Base-by-base conservation (phyloP, 2,329 filamentous ascomycete genomes). In the Neofusicoccum parvum region DNA sequence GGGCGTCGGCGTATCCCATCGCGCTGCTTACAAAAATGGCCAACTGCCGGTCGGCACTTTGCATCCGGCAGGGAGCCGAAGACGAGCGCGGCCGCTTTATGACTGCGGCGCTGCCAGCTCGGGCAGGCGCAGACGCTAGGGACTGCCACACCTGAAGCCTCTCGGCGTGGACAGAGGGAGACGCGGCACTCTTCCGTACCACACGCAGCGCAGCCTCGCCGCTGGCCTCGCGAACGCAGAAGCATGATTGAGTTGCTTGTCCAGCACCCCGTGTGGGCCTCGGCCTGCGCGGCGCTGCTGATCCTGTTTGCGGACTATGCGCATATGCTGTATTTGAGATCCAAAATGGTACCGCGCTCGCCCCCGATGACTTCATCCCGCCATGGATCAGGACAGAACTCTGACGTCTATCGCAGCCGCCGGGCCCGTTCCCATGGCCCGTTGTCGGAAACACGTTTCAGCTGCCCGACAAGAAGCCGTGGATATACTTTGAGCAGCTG, bases 371-470 rank as follows among this genome's bases (percentile, higher is more conserved):
- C 14, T 11, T 14, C n/a, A n/a, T 34, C 9, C 36, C 37, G 14
- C 37, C 14, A 23, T 54, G n/a, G 37, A 3, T 6, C 15, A n/a
- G 17, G 27, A 27, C 5, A 34, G 23, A 43, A 37, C 37, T 15
- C 60, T 63, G 20, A 64, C 49, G 69, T 20, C 15, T 4, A 48
- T 46, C 1, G 65, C 62, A 85, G 82, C 85, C 85, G 0, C 85
- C 85, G 2, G 85, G 85, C 0, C 85, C 85, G 0, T 78, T 85
- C 3, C 85, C 85, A 2, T 79, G 78, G 67, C 85, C 85, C 4
- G 79, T 87, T 37, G 75, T 87, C 3, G 85, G 85, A 39, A 87
- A 86, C 70, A 87, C 84, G 0, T 85, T 83, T 65, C 80, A 81
- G 67, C 77, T 87, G 3, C 85, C 85, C 1, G 78, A 82, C 27